phyloP scores from a whole-genome alignment of 139 green algal genomes.

The Nannochloris sp. region DNA sequence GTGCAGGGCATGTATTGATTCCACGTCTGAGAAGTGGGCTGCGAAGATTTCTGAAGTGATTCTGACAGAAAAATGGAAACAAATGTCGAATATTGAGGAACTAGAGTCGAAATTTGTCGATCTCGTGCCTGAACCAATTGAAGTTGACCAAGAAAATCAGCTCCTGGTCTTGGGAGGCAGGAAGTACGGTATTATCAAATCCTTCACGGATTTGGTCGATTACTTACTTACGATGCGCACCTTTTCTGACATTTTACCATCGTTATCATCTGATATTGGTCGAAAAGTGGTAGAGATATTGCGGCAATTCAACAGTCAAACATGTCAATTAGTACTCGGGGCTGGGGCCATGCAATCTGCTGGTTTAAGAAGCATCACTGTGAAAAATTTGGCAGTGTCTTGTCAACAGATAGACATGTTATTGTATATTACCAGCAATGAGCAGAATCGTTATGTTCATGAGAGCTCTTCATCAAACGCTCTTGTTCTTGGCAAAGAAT shows the following conservation, averaged over 20 bases:
- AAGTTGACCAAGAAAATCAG: too few species aligned
- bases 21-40: too few species aligned
- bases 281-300: conserved; percentile 71
- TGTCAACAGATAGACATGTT: conserved; percentile 53
- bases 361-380: conserved; percentile 84
- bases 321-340: conserved; percentile 82
- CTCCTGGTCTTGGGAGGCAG: too few species aligned
- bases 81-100: too few species aligned
- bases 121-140: too few species aligned
- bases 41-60: too few species aligned
- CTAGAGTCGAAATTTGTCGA: too few species aligned
- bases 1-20: too few species aligned
- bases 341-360: conserved; percentile 81
- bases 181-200: too few species aligned
- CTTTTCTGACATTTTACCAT: conserved; percentile 22
- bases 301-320: conserved; percentile 76
- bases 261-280: conserved; percentile 45
- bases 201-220: too few species aligned
- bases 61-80: too few species aligned
- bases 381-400: conserved; percentile 79
- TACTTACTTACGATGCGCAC: neutral
- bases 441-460: neutral
- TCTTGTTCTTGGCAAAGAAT: neutral
- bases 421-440: conserved; percentile 27
- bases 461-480: neutral